Evolutionary conservation across 371 early-diverging fungal genomes (phyloP), one percentile per base, ranked within the genome.

Genomic region (Dichotomocladium elegans): DNA sequence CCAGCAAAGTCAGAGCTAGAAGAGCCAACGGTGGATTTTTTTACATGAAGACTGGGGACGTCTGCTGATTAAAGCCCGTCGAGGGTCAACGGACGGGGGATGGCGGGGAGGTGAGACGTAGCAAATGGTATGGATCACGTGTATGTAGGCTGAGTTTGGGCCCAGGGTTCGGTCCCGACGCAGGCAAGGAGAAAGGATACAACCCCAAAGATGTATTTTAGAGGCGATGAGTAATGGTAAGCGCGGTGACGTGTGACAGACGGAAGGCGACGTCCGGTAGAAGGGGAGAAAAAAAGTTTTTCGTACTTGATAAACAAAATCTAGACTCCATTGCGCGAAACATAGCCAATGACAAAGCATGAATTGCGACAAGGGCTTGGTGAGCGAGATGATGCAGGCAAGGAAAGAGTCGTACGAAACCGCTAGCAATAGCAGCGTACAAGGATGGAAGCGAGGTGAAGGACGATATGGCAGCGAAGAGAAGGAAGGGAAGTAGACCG

Each of bases 301-400:
- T 47, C 28, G 27, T 29, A 11, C 30, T 24, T 30, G 35, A 44
- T 49, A 43, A 53, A 53, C 48, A 48, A 51, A 55, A 53, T 49
- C 49, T 56, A 31, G 53, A 53, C 53, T 53, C 45, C 33, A 42
- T 53, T 53, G 53, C 43, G 45, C 40, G 56, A 56, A 56, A 56
- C 56, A 56, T 56, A 49, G 56, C 56, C 56, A 56, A 56, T 56
- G 49, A 49, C 19, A 21, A 34, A 33, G 42, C 48, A 56, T 29
- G 14, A 49, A n/a, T 37, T 37, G 37, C 21, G 21, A 37, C 37
- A 37, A 37, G 37, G 37, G 37, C 37, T 21, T 21, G 17, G 21
- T 37, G n/a, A 37, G 6, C 21, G 37, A 37, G 41, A 49, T 56
- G 42, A 31, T 44, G 47, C 47, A 53, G 50, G 37, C 40, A 53